Conservation (phyloP, 148 eudicot genomes). For the Linanthus parryae region DNA sequence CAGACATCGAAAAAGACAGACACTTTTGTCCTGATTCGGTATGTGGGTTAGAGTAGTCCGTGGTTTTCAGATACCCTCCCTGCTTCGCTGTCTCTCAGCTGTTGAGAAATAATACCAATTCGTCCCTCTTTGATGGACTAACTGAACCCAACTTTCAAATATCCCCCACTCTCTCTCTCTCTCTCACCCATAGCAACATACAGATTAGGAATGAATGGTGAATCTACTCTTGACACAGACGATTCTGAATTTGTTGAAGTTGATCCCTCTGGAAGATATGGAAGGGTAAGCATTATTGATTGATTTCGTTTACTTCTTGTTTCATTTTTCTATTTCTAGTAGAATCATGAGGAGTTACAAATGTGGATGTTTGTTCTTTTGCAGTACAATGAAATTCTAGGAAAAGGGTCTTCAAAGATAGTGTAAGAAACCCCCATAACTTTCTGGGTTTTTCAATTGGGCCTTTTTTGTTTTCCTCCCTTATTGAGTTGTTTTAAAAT, state of each 20-base stretch:
- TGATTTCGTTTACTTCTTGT: not conserved
- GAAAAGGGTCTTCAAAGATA: slow-evolving; percentile 14
- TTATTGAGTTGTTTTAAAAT: not conserved
- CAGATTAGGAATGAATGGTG: slow-evolving; percentile 1
- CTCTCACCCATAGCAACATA: too few relatives aligned
- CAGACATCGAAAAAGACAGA: too few relatives aligned
- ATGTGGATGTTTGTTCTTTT: not conserved
- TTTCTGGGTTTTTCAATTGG: too few relatives aligned
- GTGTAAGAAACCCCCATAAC: slow-evolving; percentile 7
- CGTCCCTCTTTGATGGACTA: too few relatives aligned
- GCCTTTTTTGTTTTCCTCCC: too few relatives aligned
- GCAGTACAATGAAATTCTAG: slow-evolving; percentile 16
- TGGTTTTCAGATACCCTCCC: too few relatives aligned
- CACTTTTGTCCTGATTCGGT: too few relatives aligned
- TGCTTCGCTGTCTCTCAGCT: too few relatives aligned
- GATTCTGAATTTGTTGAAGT: slow-evolving; percentile 11
- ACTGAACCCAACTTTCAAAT: too few relatives aligned
- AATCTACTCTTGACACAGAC: not conserved
- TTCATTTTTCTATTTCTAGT: not conserved
- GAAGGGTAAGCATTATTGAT: slow-evolving; percentile 7
- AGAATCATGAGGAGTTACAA: not conserved
- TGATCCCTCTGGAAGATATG: slow-evolving; percentile 16
- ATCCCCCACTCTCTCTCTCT: too few relatives aligned
- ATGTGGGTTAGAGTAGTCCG: too few relatives aligned
- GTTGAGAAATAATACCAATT: too few relatives aligned